Base-by-base conservation (phyloP, 2,329 filamentous ascomycete genomes). In the Dendrostoma leiphaemia region DNA sequence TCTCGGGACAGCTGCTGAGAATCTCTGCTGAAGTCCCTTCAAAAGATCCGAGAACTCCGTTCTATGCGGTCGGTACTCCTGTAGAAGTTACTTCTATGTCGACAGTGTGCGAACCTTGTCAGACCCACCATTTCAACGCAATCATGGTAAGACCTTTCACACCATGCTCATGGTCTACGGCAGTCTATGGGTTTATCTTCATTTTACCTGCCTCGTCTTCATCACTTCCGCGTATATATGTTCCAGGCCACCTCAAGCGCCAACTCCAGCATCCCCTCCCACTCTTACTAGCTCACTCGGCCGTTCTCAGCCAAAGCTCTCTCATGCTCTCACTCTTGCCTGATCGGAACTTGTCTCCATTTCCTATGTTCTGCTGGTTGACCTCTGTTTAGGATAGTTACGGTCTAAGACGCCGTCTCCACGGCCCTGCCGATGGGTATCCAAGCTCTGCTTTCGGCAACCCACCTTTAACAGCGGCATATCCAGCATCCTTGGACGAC, bases 81-180 rank as follows among this genome's bases (percentile, higher is more conserved):
- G 49, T 44, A 44, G 35, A 21, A 60, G 56, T 46, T 59, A 61
- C 56, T 54, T 53, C 34, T 54, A 57, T 65, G 63, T 64, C 63
- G 64, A 63, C 62, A 62, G 63, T 64, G 62, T 63, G 61, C 61
- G 63, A 58, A 61, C 59, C 65, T 60, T 69, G 67, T 70, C 66
- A 64, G 65, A 67, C 69, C 66, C 66, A 69, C 65, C 66, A 68
- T 69, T 64, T 69, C 64, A 63, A 67, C 69, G 65, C 69, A 68
- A 75, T 69, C 66, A 79, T 79, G 76, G 76, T 79, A 77, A 78
- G 76, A 67, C 61, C 62, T 54, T 49, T 62, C 43, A 59, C 53
- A 66, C 66, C 66, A 64, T 67, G 62, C 64, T 70, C 64, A 67
- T 65, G 67, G 63, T 65, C 65, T 62, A 65, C 70, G 73, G 74